These are phyloP conservation scores for Rosa hybrid DNA, from an alignment of 331 rosid genomes.

Conservation along the genomic window DNA sequence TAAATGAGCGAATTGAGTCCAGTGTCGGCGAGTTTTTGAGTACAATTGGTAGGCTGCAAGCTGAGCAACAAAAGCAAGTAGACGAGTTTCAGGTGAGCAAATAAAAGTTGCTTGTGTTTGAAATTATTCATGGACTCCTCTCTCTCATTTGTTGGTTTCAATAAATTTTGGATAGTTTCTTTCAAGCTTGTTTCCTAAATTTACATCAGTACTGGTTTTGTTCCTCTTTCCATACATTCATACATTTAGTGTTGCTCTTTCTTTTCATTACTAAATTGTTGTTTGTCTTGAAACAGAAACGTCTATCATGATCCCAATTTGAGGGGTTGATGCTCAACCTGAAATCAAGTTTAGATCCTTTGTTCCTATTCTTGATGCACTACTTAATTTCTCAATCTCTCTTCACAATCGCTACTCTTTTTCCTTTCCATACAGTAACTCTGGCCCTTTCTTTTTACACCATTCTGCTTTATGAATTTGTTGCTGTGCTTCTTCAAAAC, in stretches of 20 bases:
- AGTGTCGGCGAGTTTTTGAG: slow-evolving; percentile 74
- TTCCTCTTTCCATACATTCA: not conserved
- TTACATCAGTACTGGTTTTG: not conserved
- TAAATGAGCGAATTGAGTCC: slow-evolving; percentile 83
- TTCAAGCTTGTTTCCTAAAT: not conserved
- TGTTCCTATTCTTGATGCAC: not conserved
- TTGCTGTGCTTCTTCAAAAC: not conserved
- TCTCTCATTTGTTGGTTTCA: not conserved
- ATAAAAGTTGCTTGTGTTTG: not conserved
- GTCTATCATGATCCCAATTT: not conserved
- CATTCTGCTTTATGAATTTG: not conserved
- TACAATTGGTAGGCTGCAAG: slow-evolving; percentile 77
- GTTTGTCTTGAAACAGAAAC: not conserved
- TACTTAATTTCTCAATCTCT: not conserved
- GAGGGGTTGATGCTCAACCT: not conserved
- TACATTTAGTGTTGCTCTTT: not conserved
- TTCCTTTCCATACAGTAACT: not conserved
- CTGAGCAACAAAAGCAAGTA: slow-evolving; percentile 80
- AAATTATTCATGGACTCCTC: not conserved
- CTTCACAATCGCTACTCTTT: not conserved
- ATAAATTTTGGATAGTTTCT: not conserved
- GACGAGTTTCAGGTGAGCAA: slow-evolving; percentile 64
- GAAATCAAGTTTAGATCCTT: not conserved
- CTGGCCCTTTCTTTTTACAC: not conserved
- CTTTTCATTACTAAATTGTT: not conserved